Conservation (phyloP, 1,139 yeast genomes). For the Pichia sp. region DNA sequence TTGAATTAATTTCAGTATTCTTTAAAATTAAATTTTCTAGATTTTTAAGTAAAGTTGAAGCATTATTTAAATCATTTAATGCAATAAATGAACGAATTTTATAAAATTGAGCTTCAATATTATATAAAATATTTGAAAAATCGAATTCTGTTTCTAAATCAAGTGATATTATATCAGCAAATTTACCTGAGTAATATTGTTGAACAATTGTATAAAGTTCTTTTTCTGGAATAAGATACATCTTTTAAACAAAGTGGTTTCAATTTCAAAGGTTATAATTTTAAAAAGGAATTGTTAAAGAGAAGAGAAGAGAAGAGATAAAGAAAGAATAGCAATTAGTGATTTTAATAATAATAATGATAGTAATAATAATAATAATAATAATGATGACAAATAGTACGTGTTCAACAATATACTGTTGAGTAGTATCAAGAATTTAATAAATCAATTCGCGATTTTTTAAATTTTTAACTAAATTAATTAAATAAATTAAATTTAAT, state of each 20-base stretch:
- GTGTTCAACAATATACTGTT: no score
- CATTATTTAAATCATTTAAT: constrained; percentile 7
- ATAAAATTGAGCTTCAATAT: constrained; percentile 18
- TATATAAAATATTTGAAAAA: constrained; percentile 18
- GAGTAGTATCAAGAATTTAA: no score
- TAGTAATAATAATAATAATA: no score
- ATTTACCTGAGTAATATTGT: constrained; percentile 18
- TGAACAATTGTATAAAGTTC: constrained; percentile 22
- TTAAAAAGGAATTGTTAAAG: not conserved
- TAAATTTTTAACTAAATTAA: no score
- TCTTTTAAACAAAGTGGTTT: not conserved
- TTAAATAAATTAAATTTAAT: no score
- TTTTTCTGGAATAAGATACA: constrained; percentile 21
- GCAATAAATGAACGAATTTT: constrained; percentile 16
- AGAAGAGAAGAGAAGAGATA: constrained; percentile 16
- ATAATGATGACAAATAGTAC: no score
- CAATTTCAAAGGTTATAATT: no score
- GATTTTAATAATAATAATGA: no score
- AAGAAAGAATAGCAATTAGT: not conserved
- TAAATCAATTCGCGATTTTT: no score
- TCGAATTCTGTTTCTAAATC: constrained; percentile 20
- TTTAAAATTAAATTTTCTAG: not conserved
- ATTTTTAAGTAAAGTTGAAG: not conserved
- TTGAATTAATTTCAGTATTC: constrained; percentile 1
- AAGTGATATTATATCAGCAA: constrained; percentile 12